A percentile compares a stretch with the other conserved stretches of the same genome.
phyloP scores from a whole-genome alignment of 768 basidiomycete species.

The Lepiota subincarnata region DNA sequence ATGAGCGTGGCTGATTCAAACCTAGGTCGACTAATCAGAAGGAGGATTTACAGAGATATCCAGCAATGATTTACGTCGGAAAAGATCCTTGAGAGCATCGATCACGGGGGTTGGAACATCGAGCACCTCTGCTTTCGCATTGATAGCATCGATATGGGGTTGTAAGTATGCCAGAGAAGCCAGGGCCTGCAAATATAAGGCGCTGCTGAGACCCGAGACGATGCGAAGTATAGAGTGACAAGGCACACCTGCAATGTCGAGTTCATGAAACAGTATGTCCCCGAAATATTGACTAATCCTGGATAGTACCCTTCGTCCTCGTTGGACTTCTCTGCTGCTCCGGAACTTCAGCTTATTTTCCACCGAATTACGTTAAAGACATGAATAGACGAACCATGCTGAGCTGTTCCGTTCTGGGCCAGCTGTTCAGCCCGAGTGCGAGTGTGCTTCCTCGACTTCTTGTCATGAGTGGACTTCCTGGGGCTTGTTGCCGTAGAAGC shows the following conservation, averaged over 20 bases:
- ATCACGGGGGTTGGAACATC: constrained; percentile 86
- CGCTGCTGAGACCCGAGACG: background rate
- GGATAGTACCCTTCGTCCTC: constrained; percentile 64
- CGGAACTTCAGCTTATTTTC: background rate
- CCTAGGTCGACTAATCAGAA: constrained; percentile 32
- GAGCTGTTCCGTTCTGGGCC: constrained; percentile 35
- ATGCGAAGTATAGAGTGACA: background rate
- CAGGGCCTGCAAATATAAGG: constrained; percentile 59
- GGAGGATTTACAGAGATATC: background rate
- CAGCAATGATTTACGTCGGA: constrained; percentile 49
- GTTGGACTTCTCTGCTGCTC: constrained; percentile 17
- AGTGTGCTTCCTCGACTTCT: constrained; percentile 45
- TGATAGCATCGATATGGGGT: constrained; percentile 72
- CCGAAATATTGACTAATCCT: constrained; percentile 92
- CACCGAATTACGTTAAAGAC: constrained; percentile 1
- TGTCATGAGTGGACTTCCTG: constrained; percentile 23
- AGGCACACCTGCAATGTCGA: constrained; percentile 79
- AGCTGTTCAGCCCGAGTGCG: constrained; percentile 58
- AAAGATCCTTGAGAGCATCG: constrained; percentile 70
- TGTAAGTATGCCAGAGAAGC: constrained; percentile 83
- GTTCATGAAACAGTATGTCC: constrained; percentile 97
- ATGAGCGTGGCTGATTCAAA: constrained; percentile 58
- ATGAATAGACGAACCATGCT: constrained; percentile 17
- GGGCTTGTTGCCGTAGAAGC: constrained; percentile 13
- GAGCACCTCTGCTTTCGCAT: constrained; percentile 68